phyloP scores from a whole-genome alignment of 345 rosid species.

The Salix purpurea region DNA sequence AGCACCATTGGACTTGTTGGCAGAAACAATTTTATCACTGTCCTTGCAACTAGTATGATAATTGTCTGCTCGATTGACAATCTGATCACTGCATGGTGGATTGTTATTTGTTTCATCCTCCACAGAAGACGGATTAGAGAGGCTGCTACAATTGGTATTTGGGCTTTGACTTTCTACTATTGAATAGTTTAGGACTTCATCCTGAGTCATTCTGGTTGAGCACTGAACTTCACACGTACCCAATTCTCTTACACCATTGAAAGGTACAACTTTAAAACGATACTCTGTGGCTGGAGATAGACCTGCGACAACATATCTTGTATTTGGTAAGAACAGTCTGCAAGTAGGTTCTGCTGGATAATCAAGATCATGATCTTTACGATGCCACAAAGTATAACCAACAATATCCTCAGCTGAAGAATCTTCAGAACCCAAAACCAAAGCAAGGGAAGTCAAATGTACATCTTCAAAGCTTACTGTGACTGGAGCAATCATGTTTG shows the following conservation, averaged over 20 bases:
- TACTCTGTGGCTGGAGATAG: slow-evolving; percentile 65
- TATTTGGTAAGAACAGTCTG: slow-evolving; percentile 51
- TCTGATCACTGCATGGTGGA: slow-evolving; percentile 35
- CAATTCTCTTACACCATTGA: slow-evolving; percentile 44
- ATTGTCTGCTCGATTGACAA: slow-evolving; percentile 43
- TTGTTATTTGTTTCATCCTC: slow-evolving; percentile 78
- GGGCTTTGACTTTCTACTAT: slow-evolving; percentile 82
- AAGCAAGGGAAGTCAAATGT: slow-evolving; percentile 52
- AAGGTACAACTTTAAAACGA: slow-evolving; percentile 56
- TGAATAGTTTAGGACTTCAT: slow-evolving; percentile 39
- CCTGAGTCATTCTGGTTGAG: slow-evolving; percentile 34
- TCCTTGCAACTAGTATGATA: slow-evolving; percentile 36
- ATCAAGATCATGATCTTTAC: slow-evolving; percentile 43
- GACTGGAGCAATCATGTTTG: slow-evolving; percentile 28
- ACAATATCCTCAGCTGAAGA: slow-evolving; percentile 35
- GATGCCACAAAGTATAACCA: slow-evolving; percentile 77
- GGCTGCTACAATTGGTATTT: slow-evolving; percentile 81
- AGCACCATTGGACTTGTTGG: slow-evolving; percentile 26
- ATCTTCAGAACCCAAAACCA: slow-evolving; percentile 48
- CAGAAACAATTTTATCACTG: slow-evolving; percentile 34
- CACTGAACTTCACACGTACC: slow-evolving; percentile 48
- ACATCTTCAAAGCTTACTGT: slow-evolving; percentile 66
- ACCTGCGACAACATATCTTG: slow-evolving; percentile 58
- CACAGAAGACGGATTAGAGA: slow-evolving; percentile 76
- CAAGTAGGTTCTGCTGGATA: slow-evolving; percentile 71